Conservation (phyloP, 116 monocot species). For the Iris pallida region DNA sequence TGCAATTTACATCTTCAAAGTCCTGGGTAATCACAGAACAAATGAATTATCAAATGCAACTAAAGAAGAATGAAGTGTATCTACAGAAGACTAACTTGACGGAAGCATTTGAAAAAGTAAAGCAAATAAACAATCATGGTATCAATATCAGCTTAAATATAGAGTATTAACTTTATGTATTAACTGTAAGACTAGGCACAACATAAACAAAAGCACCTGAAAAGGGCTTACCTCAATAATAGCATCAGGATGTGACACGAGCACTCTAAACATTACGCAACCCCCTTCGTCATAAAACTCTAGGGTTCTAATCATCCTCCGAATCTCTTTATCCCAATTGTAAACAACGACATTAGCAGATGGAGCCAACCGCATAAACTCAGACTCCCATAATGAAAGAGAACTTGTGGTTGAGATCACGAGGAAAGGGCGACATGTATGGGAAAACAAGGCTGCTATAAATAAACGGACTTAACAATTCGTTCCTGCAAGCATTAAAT, state of each 20-base stretch:
- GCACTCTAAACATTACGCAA: conserved; percentile 68
- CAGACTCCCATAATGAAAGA: conserved; percentile 60
- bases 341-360: conserved; percentile 60
- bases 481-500: conserved; percentile 41
- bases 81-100: too few species aligned
- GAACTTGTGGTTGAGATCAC: conserved; percentile 42
- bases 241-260: conserved; percentile 59
- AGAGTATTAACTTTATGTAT: too few species aligned
- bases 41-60: neutral
- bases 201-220: too few species aligned
- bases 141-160: too few species aligned
- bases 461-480: conserved; percentile 63
- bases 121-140: too few species aligned
- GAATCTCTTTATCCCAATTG: conserved; percentile 43
- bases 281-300: conserved; percentile 69
- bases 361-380: conserved; percentile 56
- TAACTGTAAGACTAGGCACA: too few species aligned
- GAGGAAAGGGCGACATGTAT: conserved; percentile 49
- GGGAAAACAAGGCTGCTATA: conserved; percentile 25
- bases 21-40: conserved; percentile 43
- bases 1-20: conserved; percentile 31
- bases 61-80: too few species aligned
- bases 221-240: conserved; percentile 53
- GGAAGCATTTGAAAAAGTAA: too few species aligned
- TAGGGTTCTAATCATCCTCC: conserved; percentile 42